Percentiles rank a stretch among this genome's conserved stretches.
Conservation (phyloP, 352 stramenopile species). For the Pythium insidiosum region DNA sequence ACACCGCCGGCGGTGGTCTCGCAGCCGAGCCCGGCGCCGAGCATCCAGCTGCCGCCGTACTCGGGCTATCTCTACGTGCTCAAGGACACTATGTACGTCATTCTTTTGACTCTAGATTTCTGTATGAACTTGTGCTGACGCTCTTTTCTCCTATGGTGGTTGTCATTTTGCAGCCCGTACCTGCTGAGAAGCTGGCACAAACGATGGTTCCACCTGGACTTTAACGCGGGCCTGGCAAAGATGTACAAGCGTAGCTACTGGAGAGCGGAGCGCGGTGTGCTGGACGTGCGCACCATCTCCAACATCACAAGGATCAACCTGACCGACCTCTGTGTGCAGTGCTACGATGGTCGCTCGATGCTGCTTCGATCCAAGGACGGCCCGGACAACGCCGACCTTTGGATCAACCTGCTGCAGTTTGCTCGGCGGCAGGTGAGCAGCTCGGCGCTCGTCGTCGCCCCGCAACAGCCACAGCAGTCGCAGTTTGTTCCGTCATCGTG, state of each 20-base stretch:
- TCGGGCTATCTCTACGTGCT: conserved; percentile 70
- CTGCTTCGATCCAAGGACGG: conserved; percentile 49
- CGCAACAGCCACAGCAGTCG: too few relatives aligned
- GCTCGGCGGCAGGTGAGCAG: conserved; percentile 35
- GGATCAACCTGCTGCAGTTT: conserved; percentile 69
- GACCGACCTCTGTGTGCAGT: conserved; percentile 60
- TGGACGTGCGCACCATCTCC: conserved; percentile 57
- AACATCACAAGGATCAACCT: conserved; percentile 66
- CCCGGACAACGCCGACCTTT: conserved; percentile 48
- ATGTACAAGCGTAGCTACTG: conserved; percentile 86
- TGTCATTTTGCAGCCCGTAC: too few relatives aligned
- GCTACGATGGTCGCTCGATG: conserved; percentile 40
- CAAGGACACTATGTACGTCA: conserved; percentile 59
- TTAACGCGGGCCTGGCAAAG: conserved; percentile 53
- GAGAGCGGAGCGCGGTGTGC: conserved; percentile 58
- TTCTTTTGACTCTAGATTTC: too few relatives aligned
- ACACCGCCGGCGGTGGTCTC: conserved; percentile 17
- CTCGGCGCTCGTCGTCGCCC: neutral
- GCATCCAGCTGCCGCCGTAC: conserved; percentile 55
- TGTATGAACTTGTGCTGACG: too few relatives aligned
- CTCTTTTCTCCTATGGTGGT: too few relatives aligned
- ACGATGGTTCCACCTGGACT: conserved; percentile 78
- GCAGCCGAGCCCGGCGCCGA: conserved; percentile 10
- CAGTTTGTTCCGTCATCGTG: neutral
- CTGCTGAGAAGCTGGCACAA: conserved; percentile 76